Evolutionary conservation across 129 eudicot species (phyloP).

Genomic region (Pseudognaphalium luteoalbum): DNA sequence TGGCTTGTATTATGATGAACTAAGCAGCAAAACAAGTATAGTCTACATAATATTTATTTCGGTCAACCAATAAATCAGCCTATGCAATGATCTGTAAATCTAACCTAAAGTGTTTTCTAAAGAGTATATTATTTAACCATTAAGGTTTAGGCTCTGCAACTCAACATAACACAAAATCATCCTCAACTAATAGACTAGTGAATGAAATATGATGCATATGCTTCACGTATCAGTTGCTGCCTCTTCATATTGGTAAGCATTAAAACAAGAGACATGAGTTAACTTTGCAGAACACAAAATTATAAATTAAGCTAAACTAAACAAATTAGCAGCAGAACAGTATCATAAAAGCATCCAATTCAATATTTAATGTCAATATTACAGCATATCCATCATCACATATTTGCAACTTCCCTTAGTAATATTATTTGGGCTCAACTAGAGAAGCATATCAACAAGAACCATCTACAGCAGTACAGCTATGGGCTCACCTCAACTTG

Average conservation of each 20-base stretch:
- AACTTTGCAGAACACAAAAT: not conserved
- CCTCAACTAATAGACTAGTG: not conserved
- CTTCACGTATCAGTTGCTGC: not conserved
- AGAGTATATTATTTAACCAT: slow-evolving; percentile 1
- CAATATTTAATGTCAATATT: not conserved
- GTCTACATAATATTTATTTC: not conserved
- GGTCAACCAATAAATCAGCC: slow-evolving; percentile 14
- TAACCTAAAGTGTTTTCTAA: not conserved
- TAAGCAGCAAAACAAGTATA: slow-evolving; percentile 1
- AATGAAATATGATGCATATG: not conserved
- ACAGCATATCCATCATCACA: slow-evolving; percentile 1
- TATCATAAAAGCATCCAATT: not conserved
- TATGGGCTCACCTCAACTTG: slow-evolving; percentile 56
- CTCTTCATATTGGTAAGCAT: not conserved
- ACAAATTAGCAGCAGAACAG: not conserved
- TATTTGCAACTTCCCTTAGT: not conserved
- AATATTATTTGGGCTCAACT: not conserved
- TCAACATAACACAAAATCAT: not conserved
- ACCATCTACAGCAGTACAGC: not conserved
- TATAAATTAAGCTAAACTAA: not conserved
- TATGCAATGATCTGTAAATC: slow-evolving; percentile 12
- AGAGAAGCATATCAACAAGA: not conserved
- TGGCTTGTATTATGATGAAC: not conserved
- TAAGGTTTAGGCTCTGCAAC: slow-evolving; percentile 4
- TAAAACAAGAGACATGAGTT: not conserved